Percentiles rank a stretch among this genome's conserved stretches.
Evolutionary conservation across 371 early-diverging fungal genomes (phyloP).

Genomic region (Mucor velutinosus): DNA sequence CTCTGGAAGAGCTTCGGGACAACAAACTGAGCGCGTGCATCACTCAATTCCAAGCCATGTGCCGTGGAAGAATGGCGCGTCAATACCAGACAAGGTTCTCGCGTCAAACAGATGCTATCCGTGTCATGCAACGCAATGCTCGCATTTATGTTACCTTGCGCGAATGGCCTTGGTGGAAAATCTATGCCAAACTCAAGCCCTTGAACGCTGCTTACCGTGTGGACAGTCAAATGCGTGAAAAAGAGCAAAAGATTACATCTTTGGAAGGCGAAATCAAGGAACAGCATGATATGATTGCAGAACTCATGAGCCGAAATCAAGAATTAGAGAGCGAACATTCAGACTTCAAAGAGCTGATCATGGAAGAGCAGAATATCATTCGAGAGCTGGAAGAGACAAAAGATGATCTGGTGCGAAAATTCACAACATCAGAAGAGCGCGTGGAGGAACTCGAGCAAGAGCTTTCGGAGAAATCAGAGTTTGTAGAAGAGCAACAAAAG

Average conservation of each 20-base stretch:
- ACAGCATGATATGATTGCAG: conserved; percentile 52
- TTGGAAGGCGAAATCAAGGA: conserved; percentile 49
- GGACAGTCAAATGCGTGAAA: conserved; percentile 65
- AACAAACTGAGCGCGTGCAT: conserved; percentile 80
- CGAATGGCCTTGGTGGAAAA: conserved; percentile 96
- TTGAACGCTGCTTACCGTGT: conserved; percentile 85
- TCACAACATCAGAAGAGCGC: conserved; percentile 59
- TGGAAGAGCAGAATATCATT: conserved; percentile 47
- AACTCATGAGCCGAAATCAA: conserved; percentile 49
- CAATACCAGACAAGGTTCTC: conserved; percentile 67
- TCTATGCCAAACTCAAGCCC: conserved; percentile 98
- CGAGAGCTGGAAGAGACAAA: conserved; percentile 60
- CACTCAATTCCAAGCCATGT: conserved; percentile 84
- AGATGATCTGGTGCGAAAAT: conserved; percentile 61
- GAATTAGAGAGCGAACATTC: conserved; percentile 54
- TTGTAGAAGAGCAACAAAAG: conserved; percentile 9
- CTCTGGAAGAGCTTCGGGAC: conserved; percentile 96
- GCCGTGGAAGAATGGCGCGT: conserved; percentile 86
- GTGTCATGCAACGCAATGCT: conserved; percentile 90
- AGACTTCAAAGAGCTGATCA: conserved; percentile 49
- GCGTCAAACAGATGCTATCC: conserved; percentile 85
- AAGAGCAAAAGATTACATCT: conserved; percentile 55
- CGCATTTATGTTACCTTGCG: conserved; percentile 86
- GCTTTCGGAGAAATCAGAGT: conserved; percentile 2
- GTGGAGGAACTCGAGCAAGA: conserved; percentile 24